Conservation (phyloP, 2,329 filamentous ascomycete genomes). For the Botrytis medusae region DNA sequence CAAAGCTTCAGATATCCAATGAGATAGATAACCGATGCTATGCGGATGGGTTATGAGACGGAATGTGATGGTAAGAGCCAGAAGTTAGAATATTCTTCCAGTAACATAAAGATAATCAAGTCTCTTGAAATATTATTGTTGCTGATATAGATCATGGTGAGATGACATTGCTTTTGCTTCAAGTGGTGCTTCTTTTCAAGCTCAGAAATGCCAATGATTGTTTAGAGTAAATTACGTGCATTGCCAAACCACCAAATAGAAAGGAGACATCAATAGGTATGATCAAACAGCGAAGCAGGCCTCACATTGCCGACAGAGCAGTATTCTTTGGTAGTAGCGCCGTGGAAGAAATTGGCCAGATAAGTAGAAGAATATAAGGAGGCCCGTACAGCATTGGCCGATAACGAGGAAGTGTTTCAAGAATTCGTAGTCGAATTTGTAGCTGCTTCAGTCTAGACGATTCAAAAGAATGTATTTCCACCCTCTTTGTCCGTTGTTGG, state of each 20-base stretch:
- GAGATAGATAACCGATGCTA: slow-evolving; percentile 26
- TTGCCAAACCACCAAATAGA: slow-evolving; percentile 25
- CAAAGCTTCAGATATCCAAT: slow-evolving; percentile 28
- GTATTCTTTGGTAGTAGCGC: neutral
- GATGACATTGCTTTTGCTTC: slow-evolving; percentile 23
- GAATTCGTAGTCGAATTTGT: neutral
- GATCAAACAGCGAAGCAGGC: slow-evolving; percentile 3
- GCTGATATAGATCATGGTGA: slow-evolving; percentile 25
- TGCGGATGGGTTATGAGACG: slow-evolving; percentile 23
- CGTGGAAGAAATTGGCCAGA: neutral
- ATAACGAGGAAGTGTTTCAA: neutral
- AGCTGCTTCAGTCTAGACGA: neutral
- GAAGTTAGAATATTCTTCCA: slow-evolving; percentile 21
- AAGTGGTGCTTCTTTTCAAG: slow-evolving; percentile 9
- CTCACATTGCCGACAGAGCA: slow-evolving; percentile 19
- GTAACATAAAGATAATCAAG: slow-evolving; percentile 25
- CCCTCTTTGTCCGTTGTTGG: slow-evolving; percentile 19
- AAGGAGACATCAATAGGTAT: slow-evolving; percentile 19
- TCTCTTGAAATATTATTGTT: slow-evolving; percentile 23
- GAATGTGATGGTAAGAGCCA: slow-evolving; percentile 23
- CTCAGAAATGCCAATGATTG: slow-evolving; percentile 20
- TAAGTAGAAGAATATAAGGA: neutral
- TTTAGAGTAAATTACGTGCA: slow-evolving; percentile 22
- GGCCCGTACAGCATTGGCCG: neutral
- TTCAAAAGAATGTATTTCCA: neutral